Percentiles rank a stretch among this genome's conserved stretches.
These are phyloP conservation scores for Panellus pusillus DNA, from an alignment of 768 basidiomycete genomes.

Conservation along the genomic window DNA sequence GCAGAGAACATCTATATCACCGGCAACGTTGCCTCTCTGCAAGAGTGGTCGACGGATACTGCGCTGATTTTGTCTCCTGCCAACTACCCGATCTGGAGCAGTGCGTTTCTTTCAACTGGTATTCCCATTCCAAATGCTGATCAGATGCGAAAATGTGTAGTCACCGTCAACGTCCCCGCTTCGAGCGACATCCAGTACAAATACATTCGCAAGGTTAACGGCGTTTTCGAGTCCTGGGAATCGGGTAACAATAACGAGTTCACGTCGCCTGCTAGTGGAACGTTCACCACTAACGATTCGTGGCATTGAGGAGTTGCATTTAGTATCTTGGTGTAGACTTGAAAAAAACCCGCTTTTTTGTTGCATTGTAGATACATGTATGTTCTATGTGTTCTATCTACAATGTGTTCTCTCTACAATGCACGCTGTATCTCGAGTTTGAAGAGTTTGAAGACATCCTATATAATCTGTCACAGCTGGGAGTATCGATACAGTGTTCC, in stretches of 20 bases:
- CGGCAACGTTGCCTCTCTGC: slow-evolving; percentile 55
- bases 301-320: slow-evolving; percentile 18
- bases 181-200: slow-evolving; percentile 64
- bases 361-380: too few relatives aligned
- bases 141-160: slow-evolving; percentile 29
- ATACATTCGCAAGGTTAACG: slow-evolving; percentile 62
- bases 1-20: slow-evolving; percentile 70
- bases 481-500: too few relatives aligned
- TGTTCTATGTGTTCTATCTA: too few relatives aligned
- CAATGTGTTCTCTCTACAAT: too few relatives aligned
- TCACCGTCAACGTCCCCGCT: slow-evolving; percentile 60
- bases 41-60: slow-evolving; percentile 59
- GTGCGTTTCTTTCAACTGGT: slow-evolving; percentile 40
- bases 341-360: too few relatives aligned
- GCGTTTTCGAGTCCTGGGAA: slow-evolving; percentile 61
- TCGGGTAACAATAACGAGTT: slow-evolving; percentile 58
- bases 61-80: slow-evolving; percentile 55
- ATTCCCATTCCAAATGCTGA: neutral
- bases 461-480: too few relatives aligned
- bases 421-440: too few relatives aligned
- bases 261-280: slow-evolving; percentile 48
- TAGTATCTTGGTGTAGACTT: neutral
- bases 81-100: slow-evolving; percentile 67
- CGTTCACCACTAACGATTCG: slow-evolving; percentile 35
- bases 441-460: too few relatives aligned